These are phyloP conservation scores for Exobasidium cylindrosporum DNA, from an alignment of 1,284 basidiomycete species.

Conservation along the genomic window DNA sequence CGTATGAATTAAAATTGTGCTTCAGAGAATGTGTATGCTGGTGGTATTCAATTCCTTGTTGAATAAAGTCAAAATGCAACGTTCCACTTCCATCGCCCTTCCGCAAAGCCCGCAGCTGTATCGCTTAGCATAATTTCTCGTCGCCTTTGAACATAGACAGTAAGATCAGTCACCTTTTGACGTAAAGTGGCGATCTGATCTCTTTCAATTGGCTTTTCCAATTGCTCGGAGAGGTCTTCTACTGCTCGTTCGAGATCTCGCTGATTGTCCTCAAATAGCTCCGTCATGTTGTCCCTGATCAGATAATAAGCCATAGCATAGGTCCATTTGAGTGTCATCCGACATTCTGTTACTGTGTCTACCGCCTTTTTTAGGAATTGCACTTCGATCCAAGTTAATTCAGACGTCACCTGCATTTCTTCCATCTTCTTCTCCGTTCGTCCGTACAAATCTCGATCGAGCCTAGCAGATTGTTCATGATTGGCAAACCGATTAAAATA, in stretches of 20 bases:
- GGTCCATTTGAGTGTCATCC: constrained; percentile 97
- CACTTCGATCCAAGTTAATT: constrained; percentile 95
- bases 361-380: constrained; percentile 98
- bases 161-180: constrained; percentile 83
- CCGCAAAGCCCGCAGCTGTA: constrained; percentile 83
- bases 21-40: too few species aligned
- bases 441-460: constrained; percentile 84
- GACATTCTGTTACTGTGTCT: constrained; percentile 75
- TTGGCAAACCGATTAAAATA: constrained; percentile 72
- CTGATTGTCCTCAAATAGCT: constrained; percentile 96
- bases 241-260: constrained; percentile 91
- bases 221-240: constrained; percentile 85
- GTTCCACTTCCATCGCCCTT: constrained; percentile 64
- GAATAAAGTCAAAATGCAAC: constrained; percentile 24
- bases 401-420: constrained; percentile 89
- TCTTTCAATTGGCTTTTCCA: constrained; percentile 84
- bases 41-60: neutral
- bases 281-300: constrained; percentile 82
- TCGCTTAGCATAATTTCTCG: constrained; percentile 93
- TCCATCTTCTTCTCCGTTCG: constrained; percentile 99
- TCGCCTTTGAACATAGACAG: constrained; percentile 86
- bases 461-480: constrained; percentile 94
- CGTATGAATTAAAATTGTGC: too few species aligned
- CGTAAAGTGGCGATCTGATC: constrained; percentile 77
- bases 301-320: constrained; percentile 99